phyloP scores from a whole-genome alignment of 306 rosid species.

The Castanopsis chinensis region DNA sequence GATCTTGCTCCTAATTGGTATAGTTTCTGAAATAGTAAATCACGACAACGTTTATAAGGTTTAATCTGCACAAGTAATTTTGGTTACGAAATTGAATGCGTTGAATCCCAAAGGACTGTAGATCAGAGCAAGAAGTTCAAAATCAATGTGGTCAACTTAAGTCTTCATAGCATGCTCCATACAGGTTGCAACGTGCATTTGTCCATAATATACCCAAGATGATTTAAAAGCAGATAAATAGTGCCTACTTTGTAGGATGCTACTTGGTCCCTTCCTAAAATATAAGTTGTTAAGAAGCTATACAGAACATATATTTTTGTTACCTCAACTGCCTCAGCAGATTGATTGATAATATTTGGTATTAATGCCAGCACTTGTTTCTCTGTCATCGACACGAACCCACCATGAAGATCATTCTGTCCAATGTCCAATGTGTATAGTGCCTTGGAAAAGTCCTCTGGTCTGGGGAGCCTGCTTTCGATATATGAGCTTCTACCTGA shows the following conservation, averaged over 20 bases:
- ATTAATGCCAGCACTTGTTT: conserved; percentile 16
- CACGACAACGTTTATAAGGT: too few relatives aligned
- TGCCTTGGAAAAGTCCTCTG: conserved; percentile 29
- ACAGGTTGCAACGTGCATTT: not conserved
- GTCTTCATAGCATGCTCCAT: not conserved
- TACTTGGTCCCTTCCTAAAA: too few relatives aligned
- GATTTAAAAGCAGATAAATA: not conserved
- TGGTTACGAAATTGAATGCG: not conserved
- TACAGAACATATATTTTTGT: not conserved
- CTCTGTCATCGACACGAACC: conserved; percentile 6
- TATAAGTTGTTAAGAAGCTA: not conserved
- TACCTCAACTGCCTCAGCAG: conserved; percentile 20
- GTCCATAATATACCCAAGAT: not conserved
- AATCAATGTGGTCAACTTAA: not conserved
- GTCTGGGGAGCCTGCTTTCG: conserved; percentile 14
- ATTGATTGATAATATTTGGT: conserved; percentile 7
- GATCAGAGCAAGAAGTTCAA: not conserved
- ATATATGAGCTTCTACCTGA: conserved; percentile 2
- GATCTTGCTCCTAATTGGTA: conserved; percentile 29
- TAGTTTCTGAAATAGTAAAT: conserved; percentile 17
- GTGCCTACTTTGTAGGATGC: not conserved
- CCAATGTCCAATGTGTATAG: conserved; percentile 32
- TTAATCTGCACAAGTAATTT: not conserved
- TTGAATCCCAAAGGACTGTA: not conserved
- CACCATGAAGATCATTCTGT: conserved; percentile 30